Percentiles rank a stretch among this genome's conserved stretches.
Conservation (phyloP, 179 eudicot genomes). For the Silene noctiflora region DNA sequence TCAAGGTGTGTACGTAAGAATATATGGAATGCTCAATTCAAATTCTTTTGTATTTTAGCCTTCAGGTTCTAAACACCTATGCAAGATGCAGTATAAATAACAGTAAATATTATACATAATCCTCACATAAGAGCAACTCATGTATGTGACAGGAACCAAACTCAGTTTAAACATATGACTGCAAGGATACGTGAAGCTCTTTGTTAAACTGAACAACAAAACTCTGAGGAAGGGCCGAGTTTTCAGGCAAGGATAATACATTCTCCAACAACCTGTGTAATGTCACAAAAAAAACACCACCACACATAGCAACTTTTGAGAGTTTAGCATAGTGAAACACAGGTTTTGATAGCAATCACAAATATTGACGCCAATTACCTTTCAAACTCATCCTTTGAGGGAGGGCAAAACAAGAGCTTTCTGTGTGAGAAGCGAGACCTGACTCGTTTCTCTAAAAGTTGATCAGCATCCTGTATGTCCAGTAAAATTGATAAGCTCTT, state of each 20-base stretch:
- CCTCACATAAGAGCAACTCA: background rate
- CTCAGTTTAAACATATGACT: background rate
- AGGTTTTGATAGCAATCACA: conserved; percentile 10
- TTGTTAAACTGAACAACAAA: conserved; percentile 54
- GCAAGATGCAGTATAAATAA: background rate
- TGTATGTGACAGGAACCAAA: background rate
- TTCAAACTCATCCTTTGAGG: conserved; percentile 62
- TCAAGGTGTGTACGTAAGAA: no score
- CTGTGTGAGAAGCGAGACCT: conserved; percentile 97
- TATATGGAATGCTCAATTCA: no score
- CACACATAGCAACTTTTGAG: background rate
- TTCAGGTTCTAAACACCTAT: no score
- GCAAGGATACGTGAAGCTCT: conserved; percentile 72
- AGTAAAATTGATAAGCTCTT: conserved; percentile 5
- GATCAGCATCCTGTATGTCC: conserved; percentile 86
- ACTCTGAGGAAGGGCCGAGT: conserved; percentile 58
- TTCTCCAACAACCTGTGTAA: conserved; percentile 61
- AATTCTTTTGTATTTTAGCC: no score
- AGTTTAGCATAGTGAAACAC: background rate
- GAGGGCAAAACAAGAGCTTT: conserved; percentile 81
- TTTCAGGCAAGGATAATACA: conserved; percentile 60
- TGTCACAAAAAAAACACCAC: conserved; percentile 4
- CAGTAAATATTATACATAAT: background rate
- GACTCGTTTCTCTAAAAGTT: conserved; percentile 94
- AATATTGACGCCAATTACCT: conserved; percentile 38